These are phyloP conservation scores for Parastagonospora avenae DNA, from an alignment of 2,329 filamentous ascomycete genomes.

Conservation along the genomic window DNA sequence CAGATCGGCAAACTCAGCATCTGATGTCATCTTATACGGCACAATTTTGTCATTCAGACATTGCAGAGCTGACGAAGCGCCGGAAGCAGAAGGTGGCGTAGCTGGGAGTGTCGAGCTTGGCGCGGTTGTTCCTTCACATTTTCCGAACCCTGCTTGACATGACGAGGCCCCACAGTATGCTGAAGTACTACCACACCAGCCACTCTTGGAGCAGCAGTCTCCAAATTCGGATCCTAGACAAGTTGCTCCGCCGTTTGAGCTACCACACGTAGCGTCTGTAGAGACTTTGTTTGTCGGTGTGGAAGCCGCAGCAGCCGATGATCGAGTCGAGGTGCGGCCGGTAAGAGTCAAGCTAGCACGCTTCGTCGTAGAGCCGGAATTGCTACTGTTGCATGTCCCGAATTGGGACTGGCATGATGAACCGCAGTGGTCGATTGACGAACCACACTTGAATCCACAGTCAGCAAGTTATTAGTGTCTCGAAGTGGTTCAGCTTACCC, in stretches of 20 bases:
- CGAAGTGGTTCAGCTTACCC: slow-evolving; percentile 24
- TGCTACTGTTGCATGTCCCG: slow-evolving; percentile 31
- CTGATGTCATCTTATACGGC: slow-evolving; percentile 35
- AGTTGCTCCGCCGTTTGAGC: slow-evolving; percentile 42
- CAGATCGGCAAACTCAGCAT: slow-evolving; percentile 30
- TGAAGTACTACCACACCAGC: slow-evolving; percentile 27
- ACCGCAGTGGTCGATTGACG: slow-evolving; percentile 34
- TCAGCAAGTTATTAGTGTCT: neutral
- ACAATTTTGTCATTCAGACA: slow-evolving; percentile 44
- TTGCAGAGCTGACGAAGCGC: slow-evolving; percentile 21
- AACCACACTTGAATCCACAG: slow-evolving; percentile 36
- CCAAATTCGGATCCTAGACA: slow-evolving; percentile 21
- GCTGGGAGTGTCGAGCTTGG: slow-evolving; percentile 6
- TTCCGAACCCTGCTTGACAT: slow-evolving; percentile 41
- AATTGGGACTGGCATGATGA: slow-evolving; percentile 39
- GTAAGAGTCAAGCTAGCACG: slow-evolving; percentile 4
- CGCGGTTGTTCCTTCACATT: slow-evolving; percentile 25
- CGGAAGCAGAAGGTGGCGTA: slow-evolving; percentile 13
- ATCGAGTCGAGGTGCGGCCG: slow-evolving; percentile 11
- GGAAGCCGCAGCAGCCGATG: slow-evolving; percentile 21
- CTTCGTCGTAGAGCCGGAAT: slow-evolving; percentile 41
- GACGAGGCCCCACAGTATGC: slow-evolving; percentile 38
- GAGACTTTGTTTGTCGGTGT: slow-evolving; percentile 37
- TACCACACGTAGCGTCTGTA: slow-evolving; percentile 51
- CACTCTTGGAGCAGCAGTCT: slow-evolving; percentile 50